A percentile compares a stretch with the other conserved stretches of the same genome.
Conservation (phyloP, 768 basidiomycete species). For the Boletus rubescentipes region DNA sequence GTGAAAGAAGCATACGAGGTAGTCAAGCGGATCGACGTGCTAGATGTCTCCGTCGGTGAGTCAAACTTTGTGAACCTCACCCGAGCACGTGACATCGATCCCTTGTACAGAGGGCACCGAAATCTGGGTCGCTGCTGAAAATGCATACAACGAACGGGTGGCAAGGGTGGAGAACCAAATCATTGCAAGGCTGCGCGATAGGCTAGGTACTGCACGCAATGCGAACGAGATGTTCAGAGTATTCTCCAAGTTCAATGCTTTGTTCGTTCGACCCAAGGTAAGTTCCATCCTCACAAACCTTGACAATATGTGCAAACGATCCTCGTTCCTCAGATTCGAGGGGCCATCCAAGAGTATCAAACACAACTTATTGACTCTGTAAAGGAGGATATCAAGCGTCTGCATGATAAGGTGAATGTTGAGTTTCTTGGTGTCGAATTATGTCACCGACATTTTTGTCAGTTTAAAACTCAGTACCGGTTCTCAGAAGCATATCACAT, state of each 20-base stretch:
- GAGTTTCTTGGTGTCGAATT: not conserved
- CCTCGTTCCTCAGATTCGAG: conserved; percentile 65
- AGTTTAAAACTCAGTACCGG: conserved; percentile 97
- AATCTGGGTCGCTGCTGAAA: conserved; percentile 97
- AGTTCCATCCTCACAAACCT: conserved; percentile 4
- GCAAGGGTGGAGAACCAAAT: conserved; percentile 98
- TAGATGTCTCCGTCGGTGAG: conserved; percentile 90
- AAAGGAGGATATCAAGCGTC: conserved; percentile 93
- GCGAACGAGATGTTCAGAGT: conserved; percentile 99
- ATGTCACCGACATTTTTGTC: conserved; percentile 1
- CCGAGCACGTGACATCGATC: not conserved
- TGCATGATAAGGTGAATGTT: conserved; percentile 79
- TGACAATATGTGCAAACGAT: not conserved
- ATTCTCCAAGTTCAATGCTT: conserved; percentile 96
- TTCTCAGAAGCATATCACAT: conserved; percentile 96
- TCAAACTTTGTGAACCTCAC: not conserved
- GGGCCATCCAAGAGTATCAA: conserved; percentile 99
- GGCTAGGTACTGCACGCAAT: conserved; percentile 91
- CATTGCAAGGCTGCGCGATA: conserved; percentile 87
- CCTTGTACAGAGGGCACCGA: conserved; percentile 80
- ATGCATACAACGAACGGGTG: conserved; percentile 96
- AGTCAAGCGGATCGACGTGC: conserved; percentile 94
- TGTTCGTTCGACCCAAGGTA: conserved; percentile 96
- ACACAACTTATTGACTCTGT: conserved; percentile 98
- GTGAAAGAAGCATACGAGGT: conserved; percentile 95